Percentiles rank a stretch among this genome's conserved stretches.
phyloP scores from a whole-genome alignment of 192 early-diverging fungal genomes.

The Funneliformis geosporum region DNA sequence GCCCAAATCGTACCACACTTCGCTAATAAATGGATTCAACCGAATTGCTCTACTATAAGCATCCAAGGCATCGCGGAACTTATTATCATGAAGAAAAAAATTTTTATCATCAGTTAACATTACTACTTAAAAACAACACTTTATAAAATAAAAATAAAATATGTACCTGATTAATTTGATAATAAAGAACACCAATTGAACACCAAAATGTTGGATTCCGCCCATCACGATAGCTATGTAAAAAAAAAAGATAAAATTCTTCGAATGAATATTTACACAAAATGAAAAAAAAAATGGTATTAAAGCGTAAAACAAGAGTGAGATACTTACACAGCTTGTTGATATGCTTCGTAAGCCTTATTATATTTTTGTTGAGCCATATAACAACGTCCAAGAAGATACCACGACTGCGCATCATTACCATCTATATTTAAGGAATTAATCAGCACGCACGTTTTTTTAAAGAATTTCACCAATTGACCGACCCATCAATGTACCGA shows the following conservation, averaged over 20 bases:
- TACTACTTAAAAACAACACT: neutral
- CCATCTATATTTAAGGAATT: conserved; percentile 52
- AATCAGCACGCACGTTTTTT: neutral
- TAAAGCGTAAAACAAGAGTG: too few relatives aligned
- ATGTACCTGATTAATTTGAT: conserved; percentile 83
- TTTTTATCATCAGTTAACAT: too few relatives aligned
- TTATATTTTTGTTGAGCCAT: conserved; percentile 95
- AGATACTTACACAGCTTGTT: conserved; percentile 78
- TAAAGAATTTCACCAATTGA: too few relatives aligned
- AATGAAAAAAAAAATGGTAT: too few relatives aligned
- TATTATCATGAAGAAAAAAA: too few relatives aligned
- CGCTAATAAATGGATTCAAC: conserved; percentile 89
- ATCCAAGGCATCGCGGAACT: conserved; percentile 94
- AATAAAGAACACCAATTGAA: conserved; percentile 98
- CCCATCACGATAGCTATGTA: conserved; percentile 70
- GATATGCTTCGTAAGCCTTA: conserved; percentile 96
- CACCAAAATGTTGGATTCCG: conserved; percentile 98
- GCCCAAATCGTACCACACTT: conserved; percentile 98
- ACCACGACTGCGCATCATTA: conserved; percentile 91
- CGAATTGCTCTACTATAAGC: conserved; percentile 95
- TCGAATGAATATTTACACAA: neutral
- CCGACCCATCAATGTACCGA: too few relatives aligned
- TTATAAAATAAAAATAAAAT: conserved; percentile 6
- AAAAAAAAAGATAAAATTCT: neutral
- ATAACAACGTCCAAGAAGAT: conserved; percentile 92